A percentile compares a stretch with the other conserved stretches of the same genome.
Conservation (phyloP, 2,329 filamentous ascomycete species). For the Aspergillus sp. region DNA sequence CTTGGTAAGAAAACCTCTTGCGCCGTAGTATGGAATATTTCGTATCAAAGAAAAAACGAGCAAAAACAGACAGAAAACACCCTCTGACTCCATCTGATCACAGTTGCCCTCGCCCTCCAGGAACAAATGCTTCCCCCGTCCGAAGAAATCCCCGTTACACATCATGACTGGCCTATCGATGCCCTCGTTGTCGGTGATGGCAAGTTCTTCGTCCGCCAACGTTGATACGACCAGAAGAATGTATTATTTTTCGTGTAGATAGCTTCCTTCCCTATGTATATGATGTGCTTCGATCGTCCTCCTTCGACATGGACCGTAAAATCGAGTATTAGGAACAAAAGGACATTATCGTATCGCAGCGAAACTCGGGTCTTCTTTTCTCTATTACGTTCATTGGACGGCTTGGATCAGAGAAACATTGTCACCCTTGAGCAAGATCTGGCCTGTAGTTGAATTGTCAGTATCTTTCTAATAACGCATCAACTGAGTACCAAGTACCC, state of each 20-base stretch:
- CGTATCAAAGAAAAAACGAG: neutral
- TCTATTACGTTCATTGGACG: conserved; percentile 21
- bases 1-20: conserved; percentile 45
- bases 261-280: conserved; percentile 11
- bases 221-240: conserved; percentile 15
- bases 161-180: conserved; percentile 73
- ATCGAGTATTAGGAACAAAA: conserved; percentile 7
- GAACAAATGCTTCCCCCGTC: conserved; percentile 71
- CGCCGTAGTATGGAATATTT: neutral
- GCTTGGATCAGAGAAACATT: conserved; percentile 75
- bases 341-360: conserved; percentile 7
- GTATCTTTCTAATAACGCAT: neutral
- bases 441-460: conserved; percentile 47
- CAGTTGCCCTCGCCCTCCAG: conserved; percentile 72
- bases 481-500: conserved; percentile 47
- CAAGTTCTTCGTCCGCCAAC: conserved; percentile 39
- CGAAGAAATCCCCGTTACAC: conserved; percentile 64
- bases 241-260: conserved; percentile 12
- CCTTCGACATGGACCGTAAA: conserved; percentile 13
- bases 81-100: conserved; percentile 21
- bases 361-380: neutral
- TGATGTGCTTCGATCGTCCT: conserved; percentile 12
- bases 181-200: conserved; percentile 69
- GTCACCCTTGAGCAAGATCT: conserved; percentile 81
- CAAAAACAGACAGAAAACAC: conserved; percentile 2